Evolutionary conservation across 225 moss, liverwort and hornwort genomes (phyloP).

Genomic region (Climacium dendroides): DNA sequence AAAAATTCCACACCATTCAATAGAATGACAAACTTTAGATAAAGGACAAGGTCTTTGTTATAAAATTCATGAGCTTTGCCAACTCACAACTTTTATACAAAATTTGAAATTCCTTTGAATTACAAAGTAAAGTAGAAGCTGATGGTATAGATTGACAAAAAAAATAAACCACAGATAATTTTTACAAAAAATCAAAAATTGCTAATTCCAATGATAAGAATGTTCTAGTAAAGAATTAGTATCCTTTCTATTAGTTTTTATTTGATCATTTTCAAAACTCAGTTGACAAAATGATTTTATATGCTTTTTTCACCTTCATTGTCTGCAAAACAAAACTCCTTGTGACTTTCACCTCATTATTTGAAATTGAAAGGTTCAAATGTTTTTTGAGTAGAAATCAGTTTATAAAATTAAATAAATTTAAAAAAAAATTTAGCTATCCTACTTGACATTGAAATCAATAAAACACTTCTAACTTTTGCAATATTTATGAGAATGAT

Average conservation of each 20-base stretch:
- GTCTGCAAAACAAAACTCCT: fast-evolving
- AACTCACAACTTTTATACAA: no score
- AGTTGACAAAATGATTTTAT: not conserved
- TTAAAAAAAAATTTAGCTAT: no score
- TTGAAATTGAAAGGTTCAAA: not conserved
- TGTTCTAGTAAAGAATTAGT: no score
- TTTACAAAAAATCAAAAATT: no score
- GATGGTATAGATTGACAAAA: no score
- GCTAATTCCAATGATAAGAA: no score
- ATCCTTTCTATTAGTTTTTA: no score
- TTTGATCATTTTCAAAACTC: not conserved
- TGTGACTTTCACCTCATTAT: not conserved
- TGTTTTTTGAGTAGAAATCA: not conserved
- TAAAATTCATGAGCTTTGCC: no score
- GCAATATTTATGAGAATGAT: not conserved
- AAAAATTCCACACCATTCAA: not conserved
- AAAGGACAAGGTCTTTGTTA: not conserved
- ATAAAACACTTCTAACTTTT: not conserved
- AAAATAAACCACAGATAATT: no score
- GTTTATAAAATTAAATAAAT: not conserved
- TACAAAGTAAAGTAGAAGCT: no score
- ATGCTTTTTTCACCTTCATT: not conserved
- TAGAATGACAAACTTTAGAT: not conserved
- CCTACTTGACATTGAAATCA: not conserved
- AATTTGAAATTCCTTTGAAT: no score